Evolutionary conservation across 2,329 filamentous ascomycete genomes (phyloP), one percentile per base, ranked within the genome.

Genomic region (Botryosphaeria dothidea): DNA sequence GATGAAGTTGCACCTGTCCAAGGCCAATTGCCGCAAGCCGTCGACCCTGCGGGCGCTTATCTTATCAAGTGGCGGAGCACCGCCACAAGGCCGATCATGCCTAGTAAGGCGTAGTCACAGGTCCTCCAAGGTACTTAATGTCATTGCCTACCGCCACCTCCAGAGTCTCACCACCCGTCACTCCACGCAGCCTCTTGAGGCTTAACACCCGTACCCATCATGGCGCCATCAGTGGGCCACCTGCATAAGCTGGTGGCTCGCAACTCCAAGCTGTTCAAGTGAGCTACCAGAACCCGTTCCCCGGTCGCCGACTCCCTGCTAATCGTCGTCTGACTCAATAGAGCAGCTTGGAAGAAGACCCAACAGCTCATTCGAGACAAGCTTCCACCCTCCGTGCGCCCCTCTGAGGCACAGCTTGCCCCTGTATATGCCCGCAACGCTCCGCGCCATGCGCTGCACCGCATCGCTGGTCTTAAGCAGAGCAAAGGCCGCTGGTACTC

Each of bases 401-500:
- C 83, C 66, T 72, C 80, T 21, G 74, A 81, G 68, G 76, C 76
- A 27, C 80, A 86, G 71, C 77, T 88, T 56, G 83, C 90, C 73
- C 87, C 88, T 19, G 80, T 86, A 27, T 85, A 88, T 69, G 85
- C 83, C 41, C 85, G 86, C 68, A 82, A 83, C 68, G 77, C 81
- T 31, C 80, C 83, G 8, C 82, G 82, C 45, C 87, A 90, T 66
- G 85, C 87, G 38, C 79, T 87, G 64, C 87, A 87, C 72, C 86
- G 85, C 45, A 80, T 85, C 66, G 88, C 88, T 52, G 83, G 82
- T 61, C 84, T 91, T 68, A 85, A 86, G 68, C 89, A 91, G 74
- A 81, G 80, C 70, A 88, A 88, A 68, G 86, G 85, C 69, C 83
- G 87, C 68, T 86, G 85, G 79, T 90, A 87, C 75, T 87, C 85